Conservation (phyloP, 345 rosid species). For the Eucalyptus erythrocorys region DNA sequence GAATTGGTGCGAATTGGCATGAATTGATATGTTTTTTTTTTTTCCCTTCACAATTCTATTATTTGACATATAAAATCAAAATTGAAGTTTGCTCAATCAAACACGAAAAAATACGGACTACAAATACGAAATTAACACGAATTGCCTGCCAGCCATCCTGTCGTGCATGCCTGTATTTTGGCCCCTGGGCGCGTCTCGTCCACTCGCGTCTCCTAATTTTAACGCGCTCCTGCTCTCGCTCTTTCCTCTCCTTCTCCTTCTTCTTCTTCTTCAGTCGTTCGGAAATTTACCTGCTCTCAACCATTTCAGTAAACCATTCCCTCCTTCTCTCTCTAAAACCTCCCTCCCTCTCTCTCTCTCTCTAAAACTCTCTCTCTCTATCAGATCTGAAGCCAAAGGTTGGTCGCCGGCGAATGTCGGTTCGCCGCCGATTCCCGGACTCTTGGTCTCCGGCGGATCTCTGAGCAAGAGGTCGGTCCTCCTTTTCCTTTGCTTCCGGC, state of each 20-base stretch:
- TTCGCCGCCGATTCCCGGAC: background rate
- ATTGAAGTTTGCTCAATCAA: background rate
- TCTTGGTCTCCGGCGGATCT: background rate
- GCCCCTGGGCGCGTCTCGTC: background rate
- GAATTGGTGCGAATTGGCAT: rapidly evolving
- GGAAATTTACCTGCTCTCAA: background rate
- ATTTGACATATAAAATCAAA: background rate
- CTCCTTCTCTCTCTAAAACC: background rate
- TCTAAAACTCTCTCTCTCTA: background rate
- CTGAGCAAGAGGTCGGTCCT: background rate
- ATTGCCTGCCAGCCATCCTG: background rate
- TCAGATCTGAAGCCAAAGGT: background rate
- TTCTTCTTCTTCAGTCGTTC: background rate
- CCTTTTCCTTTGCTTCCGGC: background rate
- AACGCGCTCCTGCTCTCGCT: background rate
- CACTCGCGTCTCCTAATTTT: background rate
- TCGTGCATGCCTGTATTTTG: background rate
- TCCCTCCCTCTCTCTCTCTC: background rate
- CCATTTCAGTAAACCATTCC: background rate
- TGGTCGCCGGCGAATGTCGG: background rate
- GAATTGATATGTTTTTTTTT: rapidly evolving
- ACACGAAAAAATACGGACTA: background rate
- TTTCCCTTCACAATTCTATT: background rate
- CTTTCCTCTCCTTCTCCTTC: background rate
- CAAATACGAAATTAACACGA: background rate